Evolutionary conservation across 2,329 filamentous ascomycete species (phyloP).

Genomic region (Zarea fungicola): DNA sequence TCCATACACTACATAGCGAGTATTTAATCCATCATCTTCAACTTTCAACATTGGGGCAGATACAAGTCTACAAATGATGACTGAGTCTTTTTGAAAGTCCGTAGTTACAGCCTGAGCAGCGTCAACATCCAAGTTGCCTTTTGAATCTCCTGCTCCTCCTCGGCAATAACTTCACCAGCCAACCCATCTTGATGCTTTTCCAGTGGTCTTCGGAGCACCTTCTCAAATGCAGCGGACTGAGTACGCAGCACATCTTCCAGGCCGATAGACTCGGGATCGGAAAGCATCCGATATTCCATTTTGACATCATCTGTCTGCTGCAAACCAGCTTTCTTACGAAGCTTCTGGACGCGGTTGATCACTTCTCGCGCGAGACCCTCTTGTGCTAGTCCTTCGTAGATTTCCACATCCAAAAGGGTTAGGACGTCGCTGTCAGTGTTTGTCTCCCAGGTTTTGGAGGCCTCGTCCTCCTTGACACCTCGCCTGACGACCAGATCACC

Average conservation of each 20-base stretch:
- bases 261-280: slow-evolving; percentile 72
- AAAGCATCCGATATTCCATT: slow-evolving; percentile 84
- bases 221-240: slow-evolving; percentile 66
- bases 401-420: slow-evolving; percentile 77
- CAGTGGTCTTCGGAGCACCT: slow-evolving; percentile 70
- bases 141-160: slow-evolving; percentile 83
- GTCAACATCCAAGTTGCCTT: slow-evolving; percentile 75
- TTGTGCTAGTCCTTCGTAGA: slow-evolving; percentile 79
- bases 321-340: slow-evolving; percentile 90
- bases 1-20: too few species aligned
- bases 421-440: slow-evolving; percentile 88
- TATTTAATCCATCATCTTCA: too few species aligned
- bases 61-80: background rate
- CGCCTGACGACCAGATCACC: slow-evolving; percentile 77
- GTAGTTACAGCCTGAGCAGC: slow-evolving; percentile 63
- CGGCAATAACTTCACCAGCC: slow-evolving; percentile 52
- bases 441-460: slow-evolving; percentile 71
- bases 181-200: slow-evolving; percentile 39
- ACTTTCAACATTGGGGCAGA: too few species aligned
- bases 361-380: slow-evolving; percentile 90
- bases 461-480: slow-evolving; percentile 66
- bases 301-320: slow-evolving; percentile 89
- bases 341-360: slow-evolving; percentile 84
- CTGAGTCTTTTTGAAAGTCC: background rate
- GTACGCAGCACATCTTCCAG: slow-evolving; percentile 64